Evolutionary conservation across 2,329 filamentous ascomycete genomes (phyloP), one percentile per base, ranked within the genome.

Genomic region (Bipolaris cookei): DNA sequence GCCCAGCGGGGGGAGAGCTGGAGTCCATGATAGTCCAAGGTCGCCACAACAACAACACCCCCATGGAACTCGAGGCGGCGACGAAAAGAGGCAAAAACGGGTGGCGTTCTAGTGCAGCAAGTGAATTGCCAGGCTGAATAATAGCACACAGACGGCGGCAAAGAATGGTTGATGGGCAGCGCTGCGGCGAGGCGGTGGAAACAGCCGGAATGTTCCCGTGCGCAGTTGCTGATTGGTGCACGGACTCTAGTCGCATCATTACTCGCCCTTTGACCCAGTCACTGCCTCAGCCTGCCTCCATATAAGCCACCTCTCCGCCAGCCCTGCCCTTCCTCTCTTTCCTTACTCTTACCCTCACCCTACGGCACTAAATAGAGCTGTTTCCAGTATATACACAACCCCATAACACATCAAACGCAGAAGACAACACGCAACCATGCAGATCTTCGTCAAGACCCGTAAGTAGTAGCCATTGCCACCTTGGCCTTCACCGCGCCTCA

Each of bases 361-460:
- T 54, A 55, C 56, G 51, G 35, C 54, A 35, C 41, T 56, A 55
- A 23, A 51, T 39, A 23, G 50, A 51, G 46, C 52, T 56, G 28
- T 48, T 45, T 51, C 25, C 44, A 13, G 42, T 58, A 52, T 39
- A 48, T 56, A 56, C 42, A 51, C 46, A 54, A 28, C 54, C 54
- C 62, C 58, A 62, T 42, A 51, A 51, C 47, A 44, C 55, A 45
- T 51, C 58, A 50, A 20, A 42, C 11, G n/a, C 39, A 42, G 20
- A 42, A 42, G 16, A 42, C 20, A 42, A 42, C 39, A 42, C 13
- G 49, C 60, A 61, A 61, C 18, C 79, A 96, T 97, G 93, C 93
- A 97, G 86, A 97, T 97, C 85, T 97, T 97, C 81, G 93, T 97
- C 74, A 97, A 97, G 89, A 97, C 92, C 71, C 86, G 89, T 92